Evolutionary conservation across 805 yeast genomes (phyloP), one percentile per base, ranked within the genome.

Genomic region (Jamesozyma jinghongensis): DNA sequence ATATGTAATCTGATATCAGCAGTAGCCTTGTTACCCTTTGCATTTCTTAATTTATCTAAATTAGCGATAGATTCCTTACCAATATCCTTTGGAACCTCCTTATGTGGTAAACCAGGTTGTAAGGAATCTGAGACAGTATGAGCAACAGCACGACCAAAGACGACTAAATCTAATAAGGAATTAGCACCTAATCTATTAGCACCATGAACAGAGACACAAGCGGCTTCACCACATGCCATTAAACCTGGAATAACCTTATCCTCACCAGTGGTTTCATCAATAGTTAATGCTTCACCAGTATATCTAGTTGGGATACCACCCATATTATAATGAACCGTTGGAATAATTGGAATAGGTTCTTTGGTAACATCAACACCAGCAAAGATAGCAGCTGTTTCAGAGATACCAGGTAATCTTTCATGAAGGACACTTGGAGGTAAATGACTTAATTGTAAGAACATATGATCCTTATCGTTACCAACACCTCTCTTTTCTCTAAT

Each of bases 321-420:
- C 98, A 90, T 90, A 70, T 90, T 90, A 75, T 92, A 90, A 70
- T 90, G 98, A 47, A 92, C 98, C 51, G 98, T 90, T 56, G 98
- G 98, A 55, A 92, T 69, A 56, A 90, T 88, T 56, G 97, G 98
- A 65, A 92, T 92, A 61, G 98, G 98, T 71, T 90, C 97, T 73
- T 92, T 92, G 45, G 98, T 92, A 51, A 90, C 97, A 68, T 90
- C 98, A 51, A 90, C 98, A 75, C 98, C 98, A 37, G 98, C 97
- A 61, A 90, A 90, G 67, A 90, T 90, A 51, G 87, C 82, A 35
- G 98, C 97, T 45, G 98, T 90, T 72, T 90, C 97, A 50, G 97
- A 90, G 57, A 90, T 90, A 81, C 98, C 98, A 55, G 98, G 98
- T 59, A 90, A 75, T 74, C 98, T 83, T 73, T 88, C 97, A 63